Base-by-base conservation (phyloP, 768 basidiomycete species). In the Pisolithus microcarpus region DNA sequence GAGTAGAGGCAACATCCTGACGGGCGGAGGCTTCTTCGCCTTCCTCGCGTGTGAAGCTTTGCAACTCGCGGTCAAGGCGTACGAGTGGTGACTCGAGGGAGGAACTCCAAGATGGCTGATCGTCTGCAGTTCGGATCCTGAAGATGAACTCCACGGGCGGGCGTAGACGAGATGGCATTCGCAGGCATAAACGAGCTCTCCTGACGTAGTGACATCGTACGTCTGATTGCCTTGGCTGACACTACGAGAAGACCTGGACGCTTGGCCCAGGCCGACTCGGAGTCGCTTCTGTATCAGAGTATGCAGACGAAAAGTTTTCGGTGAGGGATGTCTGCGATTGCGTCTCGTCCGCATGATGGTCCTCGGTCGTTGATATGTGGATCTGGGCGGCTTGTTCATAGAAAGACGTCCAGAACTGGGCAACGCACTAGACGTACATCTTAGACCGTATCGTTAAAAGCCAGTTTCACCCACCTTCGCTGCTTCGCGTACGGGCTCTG, bases 401-500 rank as follows among this genome's bases (percentile, higher is more conserved):
- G 75, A 99, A 98, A 0, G 89, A 86, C 4, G 85, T 85, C 94
- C 95, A 98, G 65, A 97, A 97, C 94, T 95, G 59, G 0, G 23
- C 4, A 43, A 10, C 18, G 26, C 1, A 24, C n/a, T 1, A 7
- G 24, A 42, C 23, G 24, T 30, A 24, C 24, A 7, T 19, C 15
- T 28, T 36, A 19, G 13, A 37, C 8, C 42, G 40, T 43, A 34
- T 43, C 5, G 23, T 23, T 9, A 46, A 3, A 31, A 6, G n/a
- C 6, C 28, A 38, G 49, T 30, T 2, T 8, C 0, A 69, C 81
- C 51, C 58, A 91, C 95, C 74, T 87, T 88, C 9, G 93, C 90
- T 24, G 91, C 89, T 57, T 97, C 91, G 53, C 87, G 76, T 28
- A 92, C 91, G 4, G 91, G 87, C 62, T 92, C 85, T 16, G 87